Evolutionary conservation across 73 alveolate genomes (phyloP).

Genomic region (Tetrahymena borealis): DNA sequence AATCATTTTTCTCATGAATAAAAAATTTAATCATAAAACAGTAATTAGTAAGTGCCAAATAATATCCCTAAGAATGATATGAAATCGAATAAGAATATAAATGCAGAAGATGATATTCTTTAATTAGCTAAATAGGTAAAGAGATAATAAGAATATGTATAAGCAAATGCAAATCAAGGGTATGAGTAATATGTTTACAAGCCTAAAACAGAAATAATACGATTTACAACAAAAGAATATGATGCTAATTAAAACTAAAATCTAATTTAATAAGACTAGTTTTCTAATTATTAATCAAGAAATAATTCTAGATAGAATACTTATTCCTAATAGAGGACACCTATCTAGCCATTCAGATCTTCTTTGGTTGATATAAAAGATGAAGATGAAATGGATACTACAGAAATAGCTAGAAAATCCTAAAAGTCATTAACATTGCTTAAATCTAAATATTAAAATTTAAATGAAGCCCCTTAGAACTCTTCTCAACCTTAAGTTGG

Average conservation of each 20-base stretch:
- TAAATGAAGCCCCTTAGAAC: not conserved
- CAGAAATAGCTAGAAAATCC: not conserved
- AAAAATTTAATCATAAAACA: not conserved
- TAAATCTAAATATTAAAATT: not conserved
- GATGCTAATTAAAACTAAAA: too few relatives aligned
- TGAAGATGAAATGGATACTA: not conserved
- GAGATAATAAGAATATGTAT: not conserved
- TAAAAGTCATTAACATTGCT: not conserved
- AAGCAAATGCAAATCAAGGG: not conserved
- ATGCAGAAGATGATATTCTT: not conserved
- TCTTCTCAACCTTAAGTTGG: too few relatives aligned
- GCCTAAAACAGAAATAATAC: not conserved
- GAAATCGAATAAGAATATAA: not conserved
- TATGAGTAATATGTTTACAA: not conserved
- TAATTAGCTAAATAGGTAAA: not conserved
- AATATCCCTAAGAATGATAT: not conserved
- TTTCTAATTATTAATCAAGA: not conserved
- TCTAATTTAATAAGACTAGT: too few relatives aligned
- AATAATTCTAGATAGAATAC: not conserved
- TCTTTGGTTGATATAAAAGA: not conserved
- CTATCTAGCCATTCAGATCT: not conserved
- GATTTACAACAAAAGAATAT: not conserved
- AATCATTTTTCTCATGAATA: not conserved
- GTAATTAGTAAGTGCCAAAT: not conserved
- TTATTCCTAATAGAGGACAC: not conserved